Base-by-base conservation (phyloP, 1,284 basidiomycete species). In the Rhizoctonia solani region DNA sequence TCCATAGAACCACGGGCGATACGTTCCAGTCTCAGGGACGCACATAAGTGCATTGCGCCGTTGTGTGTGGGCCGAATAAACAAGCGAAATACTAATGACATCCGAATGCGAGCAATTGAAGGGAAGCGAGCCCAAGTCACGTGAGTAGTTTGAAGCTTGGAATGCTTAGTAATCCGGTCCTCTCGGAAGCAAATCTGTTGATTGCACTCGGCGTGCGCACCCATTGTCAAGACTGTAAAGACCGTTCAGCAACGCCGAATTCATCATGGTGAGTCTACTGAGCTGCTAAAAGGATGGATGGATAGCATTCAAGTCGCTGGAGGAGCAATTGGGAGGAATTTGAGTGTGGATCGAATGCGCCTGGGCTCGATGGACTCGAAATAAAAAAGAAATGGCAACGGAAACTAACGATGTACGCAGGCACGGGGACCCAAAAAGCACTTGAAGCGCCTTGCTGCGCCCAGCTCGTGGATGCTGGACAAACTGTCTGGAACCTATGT, bases 381-480 rank as follows among this genome's bases (percentile, higher is more conserved):
- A 23, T 19, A 21, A 5, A 46, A 11, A 34, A 16, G 21, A 16
- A 30, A 37, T 14, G 37, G 23, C 53, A 13, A 63, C 42, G 11
- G 44, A 47, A 39, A 56, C n/a, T 21, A 30, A 32, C 27, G 32
- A 29, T 67, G 50, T 19, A 21, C 16, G n/a, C 74, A 94, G 93
- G 93, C 87, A 78, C 89, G 95, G 81, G 96, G 96, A 89, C 96
- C 96, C 74, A 96, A 94, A 90, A 98, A 98, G 84, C 96, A 99
- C 81, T 87, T 98, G 83, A 98, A 98, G 87, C 93, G 96, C 78
- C 88, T 98, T 73, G 88, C 90, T 75, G 97, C 97, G 74, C 97
- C 97, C 73, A 96, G 93, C 69, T 92, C 93, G 83, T 99, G 97
- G 97, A 97, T 99, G 94, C 87, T 99, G 74, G 95, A 98, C 87